phyloP scores from a whole-genome alignment of 495 filamentous ascomycete species.

The Tuber umbilicatum region DNA sequence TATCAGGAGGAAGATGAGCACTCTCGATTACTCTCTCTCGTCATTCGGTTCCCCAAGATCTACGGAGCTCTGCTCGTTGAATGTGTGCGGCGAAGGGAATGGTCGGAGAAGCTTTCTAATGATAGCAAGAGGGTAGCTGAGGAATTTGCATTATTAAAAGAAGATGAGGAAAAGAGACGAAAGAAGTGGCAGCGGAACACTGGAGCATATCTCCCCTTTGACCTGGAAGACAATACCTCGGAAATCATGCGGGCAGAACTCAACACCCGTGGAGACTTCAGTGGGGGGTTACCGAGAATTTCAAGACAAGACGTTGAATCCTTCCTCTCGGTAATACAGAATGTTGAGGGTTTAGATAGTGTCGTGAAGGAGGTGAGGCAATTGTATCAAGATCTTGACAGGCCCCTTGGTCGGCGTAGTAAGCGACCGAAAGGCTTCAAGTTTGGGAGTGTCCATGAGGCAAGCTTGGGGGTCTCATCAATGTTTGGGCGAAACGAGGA shows the following conservation, averaged over 20 bases:
- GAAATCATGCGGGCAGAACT: conserved; percentile 72
- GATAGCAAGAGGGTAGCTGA: conserved; percentile 81
- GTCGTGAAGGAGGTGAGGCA: conserved; percentile 52
- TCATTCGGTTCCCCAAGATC: conserved; percentile 72
- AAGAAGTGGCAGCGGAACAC: conserved; percentile 85
- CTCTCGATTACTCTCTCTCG: conserved; percentile 67
- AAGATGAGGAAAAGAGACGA: conserved; percentile 81
- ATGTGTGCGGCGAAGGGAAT: conserved; percentile 76
- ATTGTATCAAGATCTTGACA: conserved; percentile 57
- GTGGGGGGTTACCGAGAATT: conserved; percentile 57
- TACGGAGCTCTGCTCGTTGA: conserved; percentile 87
- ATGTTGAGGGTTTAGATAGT: conserved; percentile 47
- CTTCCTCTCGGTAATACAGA: conserved; percentile 56
- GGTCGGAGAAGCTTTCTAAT: conserved; percentile 76
- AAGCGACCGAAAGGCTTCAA: conserved; percentile 89
- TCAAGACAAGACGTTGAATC: conserved; percentile 59
- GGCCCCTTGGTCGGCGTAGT: conserved; percentile 66
- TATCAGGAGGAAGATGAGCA: conserved; percentile 60
- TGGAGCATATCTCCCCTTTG: conserved; percentile 51
- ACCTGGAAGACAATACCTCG: conserved; percentile 54
- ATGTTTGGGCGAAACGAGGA: conserved; percentile 75
- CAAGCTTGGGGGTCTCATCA: conserved; percentile 67
- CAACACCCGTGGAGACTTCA: conserved; percentile 64
- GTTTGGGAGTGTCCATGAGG: conserved; percentile 88
- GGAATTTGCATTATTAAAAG: conserved; percentile 80